Evolutionary conservation across 345 rosid genomes (phyloP).

Genomic region (Linum tenue): DNA sequence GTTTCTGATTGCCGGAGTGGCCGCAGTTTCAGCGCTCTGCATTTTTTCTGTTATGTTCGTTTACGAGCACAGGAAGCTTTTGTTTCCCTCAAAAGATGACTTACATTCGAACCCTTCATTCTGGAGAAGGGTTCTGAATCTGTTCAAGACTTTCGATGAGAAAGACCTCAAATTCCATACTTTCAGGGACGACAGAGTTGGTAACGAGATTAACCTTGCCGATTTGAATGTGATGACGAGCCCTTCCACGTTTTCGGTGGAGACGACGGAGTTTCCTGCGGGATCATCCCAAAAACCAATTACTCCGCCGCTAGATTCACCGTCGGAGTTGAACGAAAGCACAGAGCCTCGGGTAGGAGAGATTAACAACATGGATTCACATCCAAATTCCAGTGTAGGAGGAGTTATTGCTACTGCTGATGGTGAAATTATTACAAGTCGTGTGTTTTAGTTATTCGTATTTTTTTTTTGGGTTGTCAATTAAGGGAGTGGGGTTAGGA

Average conservation of each 20-base stretch:
- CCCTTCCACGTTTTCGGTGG: not conserved
- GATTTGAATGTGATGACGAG: not conserved
- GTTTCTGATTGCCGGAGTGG: conserved; percentile 18
- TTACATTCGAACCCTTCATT: not conserved
- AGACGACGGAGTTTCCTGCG: not conserved
- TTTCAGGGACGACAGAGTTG: conserved; percentile 1
- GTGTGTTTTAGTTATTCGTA: too few relatives aligned
- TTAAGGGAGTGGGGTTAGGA: too few relatives aligned
- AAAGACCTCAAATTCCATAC: conserved; percentile 13
- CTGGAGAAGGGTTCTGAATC: not conserved
- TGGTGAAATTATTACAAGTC: too few relatives aligned
- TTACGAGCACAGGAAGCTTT: conserved; percentile 6
- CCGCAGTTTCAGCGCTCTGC: conserved; percentile 8
- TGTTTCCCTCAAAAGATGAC: not conserved
- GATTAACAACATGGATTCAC: too few relatives aligned
- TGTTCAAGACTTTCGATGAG: conserved; percentile 11
- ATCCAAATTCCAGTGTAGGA: too few relatives aligned
- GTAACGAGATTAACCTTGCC: not conserved
- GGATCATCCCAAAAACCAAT: not conserved
- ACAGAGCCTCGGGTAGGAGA: too few relatives aligned
- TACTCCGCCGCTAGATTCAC: not conserved
- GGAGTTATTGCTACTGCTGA: too few relatives aligned
- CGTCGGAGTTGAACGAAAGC: too few relatives aligned
- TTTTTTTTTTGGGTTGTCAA: too few relatives aligned
- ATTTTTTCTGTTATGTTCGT: conserved; percentile 3